Conservation (phyloP, 2,329 filamentous ascomycete genomes). For the Arthrobotrys megalospora region DNA sequence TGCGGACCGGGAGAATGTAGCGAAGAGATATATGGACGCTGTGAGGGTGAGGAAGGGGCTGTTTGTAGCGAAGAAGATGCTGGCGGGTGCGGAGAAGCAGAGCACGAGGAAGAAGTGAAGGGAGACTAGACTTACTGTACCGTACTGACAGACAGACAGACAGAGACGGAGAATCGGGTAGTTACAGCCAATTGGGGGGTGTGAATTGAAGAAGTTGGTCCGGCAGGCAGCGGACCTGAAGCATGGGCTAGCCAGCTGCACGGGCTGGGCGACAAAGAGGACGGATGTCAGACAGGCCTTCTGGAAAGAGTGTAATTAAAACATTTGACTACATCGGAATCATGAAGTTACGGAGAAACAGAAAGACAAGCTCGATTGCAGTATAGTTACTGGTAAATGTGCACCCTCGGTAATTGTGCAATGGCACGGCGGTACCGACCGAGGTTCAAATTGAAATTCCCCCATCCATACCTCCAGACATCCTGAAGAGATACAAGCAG, state of each 20-base stretch:
- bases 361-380: neutral
- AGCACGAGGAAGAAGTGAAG: conserved; percentile 76
- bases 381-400: too few relatives aligned
- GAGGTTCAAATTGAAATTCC: conserved; percentile 50
- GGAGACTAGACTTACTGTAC: too few relatives aligned
- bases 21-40: conserved; percentile 93
- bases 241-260: conserved; percentile 16
- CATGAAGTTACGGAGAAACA: neutral
- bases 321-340: conserved; percentile 1
- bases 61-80: conserved; percentile 81
- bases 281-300: neutral
- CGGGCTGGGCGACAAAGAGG: conserved; percentile 1
- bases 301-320: too few relatives aligned
- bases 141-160: too few relatives aligned
- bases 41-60: conserved; percentile 90
- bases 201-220: conserved; percentile 16
- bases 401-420: neutral
- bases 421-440: conserved; percentile 51
- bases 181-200: conserved; percentile 39
- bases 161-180: conserved; percentile 23
- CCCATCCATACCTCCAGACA: neutral
- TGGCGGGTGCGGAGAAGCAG: conserved; percentile 93
- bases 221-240: conserved; percentile 37
- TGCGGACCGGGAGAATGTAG: conserved; percentile 94
- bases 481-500: neutral